phyloP scores from a whole-genome alignment of 345 rosid genomes.

The Reutealis trisperma region DNA sequence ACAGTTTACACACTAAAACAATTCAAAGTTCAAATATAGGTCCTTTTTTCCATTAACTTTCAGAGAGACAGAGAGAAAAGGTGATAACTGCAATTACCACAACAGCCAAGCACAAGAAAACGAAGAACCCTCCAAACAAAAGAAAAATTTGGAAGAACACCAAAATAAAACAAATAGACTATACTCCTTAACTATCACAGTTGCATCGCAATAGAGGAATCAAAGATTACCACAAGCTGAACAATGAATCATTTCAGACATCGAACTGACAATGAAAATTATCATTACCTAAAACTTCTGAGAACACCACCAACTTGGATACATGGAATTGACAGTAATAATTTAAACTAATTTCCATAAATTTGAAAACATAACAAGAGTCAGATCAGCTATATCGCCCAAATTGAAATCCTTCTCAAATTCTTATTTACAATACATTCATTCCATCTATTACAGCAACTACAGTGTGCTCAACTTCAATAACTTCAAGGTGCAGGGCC shows the following conservation, averaged over 20 bases:
- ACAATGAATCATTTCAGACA: not conserved
- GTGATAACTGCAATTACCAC: too few species aligned
- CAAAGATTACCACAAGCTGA: not conserved
- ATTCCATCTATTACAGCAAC: not conserved
- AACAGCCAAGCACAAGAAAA: not conserved
- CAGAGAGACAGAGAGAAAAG: too few species aligned
- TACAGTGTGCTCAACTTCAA: constrained; percentile 3
- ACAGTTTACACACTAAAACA: not conserved
- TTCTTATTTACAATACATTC: not conserved
- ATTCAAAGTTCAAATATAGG: not conserved
- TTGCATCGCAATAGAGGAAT: not conserved
- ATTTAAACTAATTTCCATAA: not conserved
- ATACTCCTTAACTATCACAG: not conserved
- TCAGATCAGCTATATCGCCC: not conserved
- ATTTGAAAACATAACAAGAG: not conserved
- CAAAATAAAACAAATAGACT: not conserved
- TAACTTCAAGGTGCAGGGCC: not conserved
- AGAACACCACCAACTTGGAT: not conserved
- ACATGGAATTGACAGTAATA: not conserved
- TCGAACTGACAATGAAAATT: not conserved
- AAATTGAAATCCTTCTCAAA: not conserved
- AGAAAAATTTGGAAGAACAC: not conserved
- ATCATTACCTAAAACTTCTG: not conserved
- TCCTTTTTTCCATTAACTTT: not conserved
- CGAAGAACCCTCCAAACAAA: not conserved